Conservation (phyloP, 129 eudicot genomes). For the Rutidosis leptorrhynchoides region DNA sequence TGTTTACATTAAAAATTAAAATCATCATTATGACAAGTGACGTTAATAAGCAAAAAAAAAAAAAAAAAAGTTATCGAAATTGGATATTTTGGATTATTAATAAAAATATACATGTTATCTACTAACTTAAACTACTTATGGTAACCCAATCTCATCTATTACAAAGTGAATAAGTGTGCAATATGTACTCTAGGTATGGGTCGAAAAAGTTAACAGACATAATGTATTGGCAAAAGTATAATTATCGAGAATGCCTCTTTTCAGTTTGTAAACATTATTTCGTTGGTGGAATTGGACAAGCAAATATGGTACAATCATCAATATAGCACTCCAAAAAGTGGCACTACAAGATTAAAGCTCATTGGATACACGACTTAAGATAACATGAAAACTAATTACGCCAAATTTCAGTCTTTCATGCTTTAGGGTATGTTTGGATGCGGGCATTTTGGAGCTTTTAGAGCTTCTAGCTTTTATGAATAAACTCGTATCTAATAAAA, state of each 20-base stretch:
- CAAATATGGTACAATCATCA: background rate
- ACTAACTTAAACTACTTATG: background rate
- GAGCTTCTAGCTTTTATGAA: too few species aligned
- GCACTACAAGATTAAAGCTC: background rate
- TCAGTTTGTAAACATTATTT: background rate
- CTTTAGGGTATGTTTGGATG: too few species aligned
- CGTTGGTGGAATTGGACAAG: slow-evolving; percentile 8
- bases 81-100: background rate
- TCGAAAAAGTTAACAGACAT: too few species aligned
- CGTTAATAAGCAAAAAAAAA: background rate
- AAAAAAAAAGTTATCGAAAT: background rate
- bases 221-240: too few species aligned
- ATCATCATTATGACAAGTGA: slow-evolving; percentile 10
- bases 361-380: background rate
- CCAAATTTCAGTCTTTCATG: too few species aligned
- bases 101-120: background rate
- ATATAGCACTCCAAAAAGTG: background rate
- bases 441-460: too few species aligned
- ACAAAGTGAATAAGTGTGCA: background rate
- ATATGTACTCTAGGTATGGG: background rate
- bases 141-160: background rate
- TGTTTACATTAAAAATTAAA: slow-evolving; percentile 26
- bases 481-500: too few species aligned
- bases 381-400: too few species aligned
- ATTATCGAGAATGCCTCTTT: background rate